Evolutionary conservation across 257 asterid species (phyloP), one percentile per base, ranked within the genome.

Genomic region (Solanum paucissectum): DNA sequence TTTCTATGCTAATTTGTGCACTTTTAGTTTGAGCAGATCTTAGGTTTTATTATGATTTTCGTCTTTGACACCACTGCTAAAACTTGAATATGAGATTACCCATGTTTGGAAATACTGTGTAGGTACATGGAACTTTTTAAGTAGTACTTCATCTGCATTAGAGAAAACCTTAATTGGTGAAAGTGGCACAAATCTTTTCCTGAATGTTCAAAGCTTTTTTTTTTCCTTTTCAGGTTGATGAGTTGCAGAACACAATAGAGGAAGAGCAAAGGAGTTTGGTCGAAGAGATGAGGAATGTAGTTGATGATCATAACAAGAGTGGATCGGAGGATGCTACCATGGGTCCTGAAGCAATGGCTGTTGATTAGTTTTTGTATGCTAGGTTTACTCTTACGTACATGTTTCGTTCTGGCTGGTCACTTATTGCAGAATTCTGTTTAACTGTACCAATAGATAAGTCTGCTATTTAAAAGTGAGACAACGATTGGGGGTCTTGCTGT

Each of bases 191-290:
- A 40, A n/a, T 40, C 14, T 77, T 42, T 40, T 42, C 25, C 34
- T n/a, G n/a, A 13, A n/a, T n/a, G 60, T 77, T 73, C 46, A 8
- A 52, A 38, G 52, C 34, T 23, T 32, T 40, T 86, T 74, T 83
- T 85, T n/a, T 27, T 74, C 2, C 38, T 18, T 86, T 76, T 23
- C 93, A 97, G 98, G 99, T 97, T 91, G 99, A 97, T 92, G 99
- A 95, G 92, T 89, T 97, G 87, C 99, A 97, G 81, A 93, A 88
- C 93, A 95, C 98, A 71, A 93, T 97, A 73, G 99, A 95, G 93
- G 99, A 95, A 62, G 99, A 95, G 79, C 97, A 97, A 81, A 89
- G 91, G 91, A 94, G 89, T 90, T 91, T 96, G 92, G 89, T 93
- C 87, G 99, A 96, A 92, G 99, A 96, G 92, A 92, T 93, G 95